phyloP scores from a whole-genome alignment of 768 basidiomycete species.

The Boletus rufocinnamomeus region DNA sequence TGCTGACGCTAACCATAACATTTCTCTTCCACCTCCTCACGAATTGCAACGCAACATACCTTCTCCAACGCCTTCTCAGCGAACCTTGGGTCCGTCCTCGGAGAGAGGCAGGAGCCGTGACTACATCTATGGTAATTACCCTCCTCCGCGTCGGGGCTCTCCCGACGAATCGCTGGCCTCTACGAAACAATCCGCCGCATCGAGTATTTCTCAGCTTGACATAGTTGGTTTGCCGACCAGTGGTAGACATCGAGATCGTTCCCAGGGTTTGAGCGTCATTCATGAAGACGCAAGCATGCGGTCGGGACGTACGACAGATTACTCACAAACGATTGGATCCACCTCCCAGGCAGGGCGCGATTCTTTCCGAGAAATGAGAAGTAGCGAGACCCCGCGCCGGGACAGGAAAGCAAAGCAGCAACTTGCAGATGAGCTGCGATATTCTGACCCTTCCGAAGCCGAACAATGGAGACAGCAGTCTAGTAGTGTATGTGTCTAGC shows the following conservation, averaged over 20 bases:
- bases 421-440: slow-evolving; percentile 38
- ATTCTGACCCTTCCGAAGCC: slow-evolving; percentile 34
- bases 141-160: slow-evolving; percentile 24
- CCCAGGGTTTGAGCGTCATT: slow-evolving; percentile 33
- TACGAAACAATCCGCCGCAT: slow-evolving; percentile 30
- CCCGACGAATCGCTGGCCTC: slow-evolving; percentile 34
- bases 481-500: slow-evolving; percentile 18
- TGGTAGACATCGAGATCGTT: slow-evolving; percentile 24
- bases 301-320: slow-evolving; percentile 27
- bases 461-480: slow-evolving; percentile 36
- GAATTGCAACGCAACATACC: slow-evolving; percentile 39
- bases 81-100: slow-evolving; percentile 15
- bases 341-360: slow-evolving; percentile 21
- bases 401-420: slow-evolving; percentile 29
- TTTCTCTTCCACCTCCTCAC: slow-evolving; percentile 53
- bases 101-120: slow-evolving; percentile 27
- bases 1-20: slow-evolving; percentile 39
- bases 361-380: slow-evolving; percentile 17
- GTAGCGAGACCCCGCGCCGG: slow-evolving; percentile 19
- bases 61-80: slow-evolving; percentile 33
- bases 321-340: slow-evolving; percentile 26
- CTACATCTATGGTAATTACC: slow-evolving; percentile 26
- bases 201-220: slow-evolving; percentile 37
- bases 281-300: slow-evolving; percentile 34
- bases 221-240: slow-evolving; percentile 30